Percentiles rank a stretch among this genome's conserved stretches.
Evolutionary conservation across 768 basidiomycete species (phyloP).

Genomic region (Porpolomopsis calyptriformis): DNA sequence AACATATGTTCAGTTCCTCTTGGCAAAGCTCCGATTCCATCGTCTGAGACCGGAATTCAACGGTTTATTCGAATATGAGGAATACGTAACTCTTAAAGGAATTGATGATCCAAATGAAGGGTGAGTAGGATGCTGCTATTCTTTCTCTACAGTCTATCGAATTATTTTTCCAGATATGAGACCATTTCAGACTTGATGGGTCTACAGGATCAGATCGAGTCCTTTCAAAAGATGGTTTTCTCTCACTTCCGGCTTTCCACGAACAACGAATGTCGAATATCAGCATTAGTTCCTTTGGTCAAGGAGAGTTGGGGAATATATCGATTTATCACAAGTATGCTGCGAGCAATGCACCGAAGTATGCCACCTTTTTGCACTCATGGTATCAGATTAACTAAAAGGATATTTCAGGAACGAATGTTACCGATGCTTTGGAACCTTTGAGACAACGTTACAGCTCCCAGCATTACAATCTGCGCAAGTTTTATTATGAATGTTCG

Average conservation of each 20-base stretch:
- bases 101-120: conserved; percentile 99
- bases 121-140: conserved; percentile 35
- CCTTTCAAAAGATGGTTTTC: conserved; percentile 96
- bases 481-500: conserved; percentile 99
- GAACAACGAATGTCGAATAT: conserved; percentile 97
- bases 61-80: conserved; percentile 97
- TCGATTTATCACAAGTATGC: conserved; percentile 97
- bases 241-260: conserved; percentile 83
- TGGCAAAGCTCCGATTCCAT: conserved; percentile 94
- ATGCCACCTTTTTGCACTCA: conserved; percentile 15
- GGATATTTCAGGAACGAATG: conserved; percentile 62
- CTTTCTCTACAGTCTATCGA: conserved; percentile 9
- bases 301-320: conserved; percentile 99
- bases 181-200: conserved; percentile 97
- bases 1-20: conserved; percentile 91
- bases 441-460: conserved; percentile 77
- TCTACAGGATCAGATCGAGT: conserved; percentile 96
- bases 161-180: conserved; percentile 59
- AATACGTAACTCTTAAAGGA: conserved; percentile 93
- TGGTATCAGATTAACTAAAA: conserved; percentile 4
- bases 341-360: conserved; percentile 95
- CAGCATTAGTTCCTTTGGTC: conserved; percentile 88
- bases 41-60: conserved; percentile 95
- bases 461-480: conserved; percentile 87
- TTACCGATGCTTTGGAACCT: conserved; percentile 81